These are phyloP conservation scores for Umbellularia californica DNA, from an alignment of 164 flowering plant species.

Conservation along the genomic window DNA sequence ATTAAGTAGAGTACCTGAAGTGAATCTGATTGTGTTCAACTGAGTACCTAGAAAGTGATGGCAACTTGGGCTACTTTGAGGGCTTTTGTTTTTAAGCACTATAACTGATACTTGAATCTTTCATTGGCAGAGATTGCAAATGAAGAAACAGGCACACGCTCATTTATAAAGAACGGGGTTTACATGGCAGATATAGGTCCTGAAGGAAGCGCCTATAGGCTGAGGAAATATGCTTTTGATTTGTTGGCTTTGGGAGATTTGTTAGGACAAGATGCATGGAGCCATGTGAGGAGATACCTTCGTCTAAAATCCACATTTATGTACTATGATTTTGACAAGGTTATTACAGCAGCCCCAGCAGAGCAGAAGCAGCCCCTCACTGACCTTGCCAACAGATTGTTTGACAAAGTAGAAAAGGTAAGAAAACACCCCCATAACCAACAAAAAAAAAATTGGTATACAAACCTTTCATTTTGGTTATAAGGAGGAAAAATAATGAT, in stretches of 20 bases:
- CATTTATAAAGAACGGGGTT: conserved; percentile 65
- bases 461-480: too few species aligned
- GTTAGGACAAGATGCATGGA: conserved; percentile 58
- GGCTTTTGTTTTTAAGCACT: neutral
- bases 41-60: too few species aligned
- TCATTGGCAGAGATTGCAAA: conserved; percentile 55
- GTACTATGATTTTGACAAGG: conserved; percentile 84
- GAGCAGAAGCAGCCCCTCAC: conserved; percentile 63
- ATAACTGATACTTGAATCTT: neutral
- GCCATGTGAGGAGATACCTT: conserved; percentile 56
- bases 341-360: conserved; percentile 65
- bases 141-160: conserved; percentile 78
- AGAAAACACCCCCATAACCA: neutral
- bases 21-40: too few species aligned
- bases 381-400: conserved; percentile 69
- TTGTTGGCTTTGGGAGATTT: conserved; percentile 70
- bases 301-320: conserved; percentile 64
- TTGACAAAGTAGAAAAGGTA: conserved; percentile 80
- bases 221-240: conserved; percentile 72
- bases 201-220: conserved; percentile 47
- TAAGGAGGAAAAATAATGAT: neutral
- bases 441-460: too few species aligned
- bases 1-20: too few species aligned
- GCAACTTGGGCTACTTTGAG: too few species aligned
- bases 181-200: conserved; percentile 61